phyloP scores from a whole-genome alignment of 2,329 filamentous ascomycete genomes.

The Fonsecaea multimorphosa region DNA sequence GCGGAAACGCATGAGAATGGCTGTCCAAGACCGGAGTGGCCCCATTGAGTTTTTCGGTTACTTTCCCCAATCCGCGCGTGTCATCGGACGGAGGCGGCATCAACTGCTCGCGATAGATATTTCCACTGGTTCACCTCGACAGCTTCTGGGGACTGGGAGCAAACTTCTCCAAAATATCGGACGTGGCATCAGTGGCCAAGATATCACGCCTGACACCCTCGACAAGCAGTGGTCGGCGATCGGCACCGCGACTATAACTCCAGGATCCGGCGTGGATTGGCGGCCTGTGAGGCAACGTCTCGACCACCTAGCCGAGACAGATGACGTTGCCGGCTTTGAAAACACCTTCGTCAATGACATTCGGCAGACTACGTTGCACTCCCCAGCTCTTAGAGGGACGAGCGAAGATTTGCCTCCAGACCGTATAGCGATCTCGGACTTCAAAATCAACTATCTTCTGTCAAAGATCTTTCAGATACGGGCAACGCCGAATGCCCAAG shows the following conservation, averaged over 20 bases:
- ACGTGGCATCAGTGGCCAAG: conserved; percentile 16
- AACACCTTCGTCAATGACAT: conserved; percentile 27
- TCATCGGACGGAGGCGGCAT: conserved; percentile 50
- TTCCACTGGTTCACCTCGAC: conserved; percentile 39
- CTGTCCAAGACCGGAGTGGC: conserved; percentile 35
- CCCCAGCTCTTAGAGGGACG: background rate
- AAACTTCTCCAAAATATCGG: conserved; percentile 36
- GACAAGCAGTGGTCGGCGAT: conserved; percentile 12
- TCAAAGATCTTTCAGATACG: conserved; percentile 37
- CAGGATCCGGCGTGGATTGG: conserved; percentile 18
- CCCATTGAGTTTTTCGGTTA: conserved; percentile 50
- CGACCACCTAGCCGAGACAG: conserved; percentile 29
- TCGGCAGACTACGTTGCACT: background rate
- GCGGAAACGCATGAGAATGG: conserved; percentile 33
- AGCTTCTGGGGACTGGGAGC: conserved; percentile 27
- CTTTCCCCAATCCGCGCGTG: conserved; percentile 52
- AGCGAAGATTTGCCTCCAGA: conserved; percentile 26
- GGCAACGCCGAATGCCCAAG: conserved; percentile 27
- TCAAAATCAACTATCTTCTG: conserved; percentile 34
- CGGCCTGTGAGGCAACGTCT: conserved; percentile 43
- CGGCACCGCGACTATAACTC: conserved; percentile 39
- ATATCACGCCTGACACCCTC: background rate
- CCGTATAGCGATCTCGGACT: conserved; percentile 20
- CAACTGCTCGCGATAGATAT: conserved; percentile 55
- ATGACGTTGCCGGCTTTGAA: conserved; percentile 34